Conservation (phyloP, 2,329 filamentous ascomycete genomes). For the Colletotrichum musicola region DNA sequence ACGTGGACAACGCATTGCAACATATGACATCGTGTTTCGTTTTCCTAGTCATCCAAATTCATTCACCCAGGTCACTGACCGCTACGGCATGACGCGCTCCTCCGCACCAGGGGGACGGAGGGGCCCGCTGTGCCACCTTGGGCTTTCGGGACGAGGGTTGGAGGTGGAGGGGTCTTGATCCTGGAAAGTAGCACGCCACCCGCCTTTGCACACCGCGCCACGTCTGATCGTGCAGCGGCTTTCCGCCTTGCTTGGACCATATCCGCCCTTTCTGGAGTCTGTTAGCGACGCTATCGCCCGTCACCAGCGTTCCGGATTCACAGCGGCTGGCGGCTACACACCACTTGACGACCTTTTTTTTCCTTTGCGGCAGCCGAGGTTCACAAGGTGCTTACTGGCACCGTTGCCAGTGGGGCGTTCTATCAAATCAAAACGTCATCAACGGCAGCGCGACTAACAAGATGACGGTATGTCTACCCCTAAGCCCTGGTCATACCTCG, state of each 20-base stretch:
- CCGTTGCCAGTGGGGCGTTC: too few species aligned
- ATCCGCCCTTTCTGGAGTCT: not conserved
- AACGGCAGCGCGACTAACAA: not conserved
- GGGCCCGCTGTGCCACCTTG: too few species aligned
- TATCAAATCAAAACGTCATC: not conserved
- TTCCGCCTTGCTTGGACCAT: conserved; percentile 3
- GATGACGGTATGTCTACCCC: not conserved
- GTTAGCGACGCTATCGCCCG: conserved; percentile 2
- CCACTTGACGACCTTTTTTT: not conserved
- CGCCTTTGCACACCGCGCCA: not conserved
- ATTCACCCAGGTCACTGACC: not conserved
- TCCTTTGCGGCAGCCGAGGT: too few species aligned
- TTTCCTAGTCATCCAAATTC: too few species aligned
- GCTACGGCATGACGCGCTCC: not conserved
- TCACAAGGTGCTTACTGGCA: too few species aligned
- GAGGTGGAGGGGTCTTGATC: not conserved
- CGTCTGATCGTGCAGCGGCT: not conserved
- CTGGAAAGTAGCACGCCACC: conserved; percentile 1
- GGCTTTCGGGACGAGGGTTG: not conserved
- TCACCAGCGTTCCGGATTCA: conserved; percentile 19
- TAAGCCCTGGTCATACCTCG: not conserved
- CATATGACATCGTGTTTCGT: not conserved
- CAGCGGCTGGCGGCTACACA: not conserved
- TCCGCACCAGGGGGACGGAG: not conserved
- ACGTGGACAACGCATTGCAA: not conserved